Percentiles rank a stretch among this genome's conserved stretches.
Conservation (phyloP, 2,329 filamentous ascomycete genomes). For the Trichoderma sp. region DNA sequence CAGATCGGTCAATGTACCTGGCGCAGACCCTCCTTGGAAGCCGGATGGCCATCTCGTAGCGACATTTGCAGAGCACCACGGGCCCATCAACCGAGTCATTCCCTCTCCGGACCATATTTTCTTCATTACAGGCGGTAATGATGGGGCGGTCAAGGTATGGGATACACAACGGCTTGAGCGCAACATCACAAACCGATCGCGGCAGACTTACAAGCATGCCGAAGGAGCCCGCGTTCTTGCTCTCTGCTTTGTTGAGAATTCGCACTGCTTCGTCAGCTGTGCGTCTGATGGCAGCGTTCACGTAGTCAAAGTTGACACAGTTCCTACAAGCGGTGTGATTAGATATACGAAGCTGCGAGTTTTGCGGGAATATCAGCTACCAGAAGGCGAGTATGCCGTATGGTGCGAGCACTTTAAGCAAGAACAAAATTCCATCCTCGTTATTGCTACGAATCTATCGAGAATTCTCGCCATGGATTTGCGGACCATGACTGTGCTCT, state of each 20-base stretch:
- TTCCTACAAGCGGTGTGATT: constrained; percentile 52
- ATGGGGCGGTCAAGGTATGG: constrained; percentile 91
- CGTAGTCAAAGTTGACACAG: constrained; percentile 76
- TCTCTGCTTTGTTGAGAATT: constrained; percentile 89
- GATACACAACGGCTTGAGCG: constrained; percentile 87
- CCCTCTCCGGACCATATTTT: constrained; percentile 90
- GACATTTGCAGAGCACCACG: constrained; percentile 85
- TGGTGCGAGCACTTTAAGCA: constrained; percentile 92
- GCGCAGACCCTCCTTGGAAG: constrained; percentile 66
- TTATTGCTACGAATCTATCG: constrained; percentile 85
- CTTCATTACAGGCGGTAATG: constrained; percentile 91
- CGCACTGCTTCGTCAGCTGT: constrained; percentile 89
- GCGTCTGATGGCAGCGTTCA: constrained; percentile 89
- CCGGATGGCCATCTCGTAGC: constrained; percentile 84
- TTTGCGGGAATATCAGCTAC: constrained; percentile 80
- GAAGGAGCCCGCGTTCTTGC: constrained; percentile 74
- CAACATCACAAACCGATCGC: constrained; percentile 84
- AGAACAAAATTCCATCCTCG: constrained; percentile 78
- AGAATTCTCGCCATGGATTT: constrained; percentile 84
- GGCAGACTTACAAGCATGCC: constrained; percentile 80
- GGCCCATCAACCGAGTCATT: constrained; percentile 77
- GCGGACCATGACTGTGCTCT: constrained; percentile 81
- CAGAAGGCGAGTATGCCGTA: constrained; percentile 73
- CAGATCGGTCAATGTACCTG: constrained; percentile 53
- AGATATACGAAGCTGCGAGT: constrained; percentile 79